Percentiles rank a stretch among this genome's conserved stretches.
phyloP scores from a whole-genome alignment of 208 protist species.

The Trypanosoma cruzi region DNA sequence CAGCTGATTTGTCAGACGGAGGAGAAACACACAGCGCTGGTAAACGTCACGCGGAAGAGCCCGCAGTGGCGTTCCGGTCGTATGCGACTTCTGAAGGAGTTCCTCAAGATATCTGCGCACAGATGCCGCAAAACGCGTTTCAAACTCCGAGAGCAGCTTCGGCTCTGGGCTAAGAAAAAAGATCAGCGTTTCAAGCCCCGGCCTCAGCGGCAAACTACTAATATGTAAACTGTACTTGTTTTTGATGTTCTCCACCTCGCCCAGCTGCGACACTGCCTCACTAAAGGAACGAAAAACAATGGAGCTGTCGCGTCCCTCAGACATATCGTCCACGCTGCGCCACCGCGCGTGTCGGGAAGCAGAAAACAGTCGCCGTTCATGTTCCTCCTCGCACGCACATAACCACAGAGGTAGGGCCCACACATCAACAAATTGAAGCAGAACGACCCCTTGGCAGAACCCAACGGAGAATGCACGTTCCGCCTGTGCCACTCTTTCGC shows the following conservation, averaged over 20 bases:
- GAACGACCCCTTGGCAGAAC: conserved; percentile 25
- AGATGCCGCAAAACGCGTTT: conserved; percentile 7
- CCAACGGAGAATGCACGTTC: conserved; percentile 33
- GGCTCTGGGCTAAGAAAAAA: conserved; percentile 23
- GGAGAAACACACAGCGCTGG: conserved; percentile 28
- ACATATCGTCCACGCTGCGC: background rate
- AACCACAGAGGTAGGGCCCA: conserved; percentile 73
- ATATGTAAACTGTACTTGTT: background rate
- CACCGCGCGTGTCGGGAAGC: background rate
- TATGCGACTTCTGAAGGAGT: conserved; percentile 1
- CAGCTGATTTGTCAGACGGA: conserved; percentile 23
- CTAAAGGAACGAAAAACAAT: conserved; percentile 14
- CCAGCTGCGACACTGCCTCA: conserved; percentile 22
- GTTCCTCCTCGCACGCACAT: conserved; percentile 52
- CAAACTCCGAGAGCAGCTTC: conserved; percentile 9
- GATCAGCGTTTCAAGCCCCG: conserved; percentile 24
- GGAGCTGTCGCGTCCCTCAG: background rate
- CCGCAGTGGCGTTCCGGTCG: background rate
- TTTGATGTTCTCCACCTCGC: background rate
- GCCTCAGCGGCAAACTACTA: background rate
- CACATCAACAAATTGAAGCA: conserved; percentile 41
- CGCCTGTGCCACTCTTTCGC: conserved; percentile 32
- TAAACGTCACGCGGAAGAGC: conserved; percentile 28
- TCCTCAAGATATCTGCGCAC: conserved; percentile 16
- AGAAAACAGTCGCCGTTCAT: background rate